Percentiles rank a stretch among this genome's conserved stretches.
These are phyloP conservation scores for Anisodus tanguticus DNA, from an alignment of 257 asterid genomes.

Conservation along the genomic window DNA sequence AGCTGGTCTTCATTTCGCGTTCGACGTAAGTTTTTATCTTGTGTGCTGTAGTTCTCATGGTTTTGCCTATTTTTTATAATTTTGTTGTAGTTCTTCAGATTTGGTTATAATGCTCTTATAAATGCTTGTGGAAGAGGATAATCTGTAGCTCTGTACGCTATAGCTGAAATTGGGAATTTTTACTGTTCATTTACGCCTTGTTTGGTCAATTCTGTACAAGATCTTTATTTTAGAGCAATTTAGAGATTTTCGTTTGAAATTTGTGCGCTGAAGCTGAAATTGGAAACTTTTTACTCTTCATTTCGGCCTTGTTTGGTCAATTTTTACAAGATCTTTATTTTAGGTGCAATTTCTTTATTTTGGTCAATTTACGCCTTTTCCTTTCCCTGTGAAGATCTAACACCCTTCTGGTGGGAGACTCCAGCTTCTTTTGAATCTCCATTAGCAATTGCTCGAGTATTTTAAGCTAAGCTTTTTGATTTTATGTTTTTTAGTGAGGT, in stretches of 20 bases:
- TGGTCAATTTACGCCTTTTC: background rate
- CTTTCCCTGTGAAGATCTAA: background rate
- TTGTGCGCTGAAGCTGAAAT: background rate
- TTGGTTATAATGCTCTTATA: background rate
- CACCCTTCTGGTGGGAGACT: background rate
- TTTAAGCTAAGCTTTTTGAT: background rate
- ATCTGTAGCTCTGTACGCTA: background rate
- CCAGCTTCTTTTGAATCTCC: background rate
- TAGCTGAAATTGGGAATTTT: background rate
- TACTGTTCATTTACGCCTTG: background rate
- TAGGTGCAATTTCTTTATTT: background rate
- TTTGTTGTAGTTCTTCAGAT: background rate
- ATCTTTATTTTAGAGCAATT: background rate
- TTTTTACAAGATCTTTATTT: background rate
- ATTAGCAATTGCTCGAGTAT: background rate
- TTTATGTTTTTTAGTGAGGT: background rate
- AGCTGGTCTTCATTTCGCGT: slow-evolving; percentile 35
- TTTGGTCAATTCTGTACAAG: background rate
- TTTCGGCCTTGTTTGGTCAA: background rate
- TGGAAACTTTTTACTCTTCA: background rate
- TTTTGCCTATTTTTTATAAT: background rate
- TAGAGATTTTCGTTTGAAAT: background rate
- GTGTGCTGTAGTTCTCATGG: no score
- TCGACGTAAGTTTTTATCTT: slow-evolving; percentile 34
- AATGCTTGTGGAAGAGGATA: background rate